Evolutionary conservation across 148 eudicot species (phyloP).

Genomic region (Chenopodium quinoa): DNA sequence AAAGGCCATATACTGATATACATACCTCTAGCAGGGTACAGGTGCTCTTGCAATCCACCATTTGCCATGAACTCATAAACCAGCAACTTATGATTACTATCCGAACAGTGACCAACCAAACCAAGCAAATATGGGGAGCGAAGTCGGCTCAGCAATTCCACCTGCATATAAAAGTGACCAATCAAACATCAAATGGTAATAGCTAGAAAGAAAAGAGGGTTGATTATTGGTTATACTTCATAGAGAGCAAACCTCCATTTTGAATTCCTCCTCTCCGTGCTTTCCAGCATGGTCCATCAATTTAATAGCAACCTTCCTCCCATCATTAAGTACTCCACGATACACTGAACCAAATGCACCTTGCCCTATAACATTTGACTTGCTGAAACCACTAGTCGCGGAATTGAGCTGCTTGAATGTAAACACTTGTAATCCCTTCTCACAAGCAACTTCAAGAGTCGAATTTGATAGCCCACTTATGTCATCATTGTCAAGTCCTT

Average conservation of each 20-base stretch:
- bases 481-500: constrained; percentile 57
- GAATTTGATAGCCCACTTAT: constrained; percentile 35
- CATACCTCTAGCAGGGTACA: constrained; percentile 72
- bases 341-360: constrained; percentile 90
- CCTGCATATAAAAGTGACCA: constrained; percentile 39
- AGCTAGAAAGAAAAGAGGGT: background rate
- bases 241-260: constrained; percentile 65
- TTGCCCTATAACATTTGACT: constrained; percentile 86
- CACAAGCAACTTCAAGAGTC: constrained; percentile 54
- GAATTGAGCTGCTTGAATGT: constrained; percentile 86
- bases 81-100: constrained; percentile 66
- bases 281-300: constrained; percentile 88
- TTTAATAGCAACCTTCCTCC: constrained; percentile 84
- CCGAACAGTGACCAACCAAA: constrained; percentile 84
- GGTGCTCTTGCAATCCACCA: constrained; percentile 91
- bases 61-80: constrained; percentile 96
- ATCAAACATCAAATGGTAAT: constrained; percentile 13
- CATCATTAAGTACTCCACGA: constrained; percentile 83
- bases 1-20: background rate
- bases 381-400: constrained; percentile 83
- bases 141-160: constrained; percentile 77
- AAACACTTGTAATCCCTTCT: constrained; percentile 73
- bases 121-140: constrained; percentile 77
- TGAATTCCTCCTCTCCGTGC: constrained; percentile 95
- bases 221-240: background rate